phyloP scores from a whole-genome alignment of 2,329 filamentous ascomycete genomes.

The Metarhizium guizhouense region DNA sequence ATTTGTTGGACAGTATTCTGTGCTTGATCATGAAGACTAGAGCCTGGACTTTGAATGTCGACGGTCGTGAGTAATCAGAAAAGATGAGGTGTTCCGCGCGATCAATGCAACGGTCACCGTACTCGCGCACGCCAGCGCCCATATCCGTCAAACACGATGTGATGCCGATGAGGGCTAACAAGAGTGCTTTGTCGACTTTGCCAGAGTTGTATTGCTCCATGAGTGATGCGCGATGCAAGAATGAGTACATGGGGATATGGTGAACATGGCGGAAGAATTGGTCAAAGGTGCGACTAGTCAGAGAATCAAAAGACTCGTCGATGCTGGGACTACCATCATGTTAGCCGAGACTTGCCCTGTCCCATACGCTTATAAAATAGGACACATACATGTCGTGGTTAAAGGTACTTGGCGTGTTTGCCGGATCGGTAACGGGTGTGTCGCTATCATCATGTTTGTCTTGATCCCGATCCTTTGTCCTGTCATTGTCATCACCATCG shows the following conservation, averaged over 20 bases:
- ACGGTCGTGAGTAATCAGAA: conserved; percentile 43
- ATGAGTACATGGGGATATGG: conserved; percentile 50
- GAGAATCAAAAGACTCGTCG: conserved; percentile 37
- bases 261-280: conserved; percentile 51
- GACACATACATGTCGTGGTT: conserved; percentile 25
- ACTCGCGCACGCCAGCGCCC: conserved; percentile 41
- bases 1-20: conserved; percentile 32
- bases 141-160: conserved; percentile 47
- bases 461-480: conserved; percentile 2
- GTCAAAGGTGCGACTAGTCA: conserved; percentile 44
- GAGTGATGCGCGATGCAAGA: conserved; percentile 48
- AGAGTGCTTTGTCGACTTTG: conserved; percentile 43
- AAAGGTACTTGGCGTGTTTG: conserved; percentile 24
- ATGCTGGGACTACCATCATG: conserved; percentile 18
- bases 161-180: conserved; percentile 46
- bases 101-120: conserved; percentile 44
- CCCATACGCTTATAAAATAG: neutral
- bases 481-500: conserved; percentile 20
- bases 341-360: neutral
- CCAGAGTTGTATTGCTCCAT: conserved; percentile 51
- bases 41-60: conserved; percentile 45
- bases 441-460: conserved; percentile 26
- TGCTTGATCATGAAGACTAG: conserved; percentile 36
- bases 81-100: conserved; percentile 45
- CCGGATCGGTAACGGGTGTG: conserved; percentile 23